Evolutionary conservation across 345 rosid genomes (phyloP).

Genomic region (Rhizophora apiculata): DNA sequence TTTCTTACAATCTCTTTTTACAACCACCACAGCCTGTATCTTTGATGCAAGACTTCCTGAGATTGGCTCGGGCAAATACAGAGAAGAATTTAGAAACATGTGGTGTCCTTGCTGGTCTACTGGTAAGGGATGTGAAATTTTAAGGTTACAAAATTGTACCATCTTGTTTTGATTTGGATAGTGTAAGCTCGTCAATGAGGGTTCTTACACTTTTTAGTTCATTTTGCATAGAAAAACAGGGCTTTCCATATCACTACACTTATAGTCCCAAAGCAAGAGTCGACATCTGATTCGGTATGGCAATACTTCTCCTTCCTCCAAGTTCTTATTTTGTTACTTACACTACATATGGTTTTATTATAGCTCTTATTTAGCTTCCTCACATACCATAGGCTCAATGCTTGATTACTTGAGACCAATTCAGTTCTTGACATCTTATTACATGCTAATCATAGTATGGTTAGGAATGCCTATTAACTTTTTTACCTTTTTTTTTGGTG

Average conservation of each 20-base stretch:
- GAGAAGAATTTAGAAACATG: constrained; percentile 88
- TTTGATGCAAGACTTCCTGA: constrained; percentile 84
- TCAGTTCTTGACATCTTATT: too few relatives aligned
- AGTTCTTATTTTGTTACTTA: not conserved
- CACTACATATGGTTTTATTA: too few relatives aligned
- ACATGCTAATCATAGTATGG: too few relatives aligned
- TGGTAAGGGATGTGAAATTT: constrained; percentile 48
- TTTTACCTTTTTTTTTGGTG: too few relatives aligned
- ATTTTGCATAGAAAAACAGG: constrained; percentile 68
- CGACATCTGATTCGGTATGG: constrained; percentile 91
- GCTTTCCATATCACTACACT: constrained; percentile 90
- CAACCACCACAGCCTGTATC: constrained; percentile 62
- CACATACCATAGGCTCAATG: too few relatives aligned
- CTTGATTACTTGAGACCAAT: too few relatives aligned
- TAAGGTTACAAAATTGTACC: not conserved
- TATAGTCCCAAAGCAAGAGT: constrained; percentile 95
- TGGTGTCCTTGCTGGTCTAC: constrained; percentile 88
- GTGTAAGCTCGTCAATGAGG: too few relatives aligned
- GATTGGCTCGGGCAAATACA: constrained; percentile 75
- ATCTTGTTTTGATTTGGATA: too few relatives aligned
- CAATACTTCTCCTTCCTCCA: not conserved
- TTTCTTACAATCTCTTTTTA: constrained; percentile 11
- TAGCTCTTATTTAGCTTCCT: too few relatives aligned
- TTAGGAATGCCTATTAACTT: too few relatives aligned
- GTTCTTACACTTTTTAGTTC: too few relatives aligned